These are phyloP conservation scores for Hypoxylon crocopeplum DNA, from an alignment of 495 filamentous ascomycete species.

Conservation along the genomic window DNA sequence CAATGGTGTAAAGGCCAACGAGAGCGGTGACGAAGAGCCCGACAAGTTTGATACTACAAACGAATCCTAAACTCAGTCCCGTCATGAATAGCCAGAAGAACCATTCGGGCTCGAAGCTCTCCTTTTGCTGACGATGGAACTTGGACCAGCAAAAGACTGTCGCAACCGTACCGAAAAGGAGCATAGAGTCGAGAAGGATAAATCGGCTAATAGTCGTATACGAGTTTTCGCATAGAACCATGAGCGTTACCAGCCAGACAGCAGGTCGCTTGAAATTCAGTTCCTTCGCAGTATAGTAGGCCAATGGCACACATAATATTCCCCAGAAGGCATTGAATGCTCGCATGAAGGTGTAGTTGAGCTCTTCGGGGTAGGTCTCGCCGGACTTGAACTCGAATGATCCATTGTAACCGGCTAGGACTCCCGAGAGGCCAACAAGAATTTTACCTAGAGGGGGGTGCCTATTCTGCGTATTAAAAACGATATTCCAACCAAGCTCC, in stretches of 20 bases:
- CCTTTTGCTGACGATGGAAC: conserved; percentile 84
- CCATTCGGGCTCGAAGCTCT: conserved; percentile 89
- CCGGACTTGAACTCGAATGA: conserved; percentile 99
- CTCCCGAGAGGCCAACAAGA: conserved; percentile 94
- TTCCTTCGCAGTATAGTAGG: conserved; percentile 93
- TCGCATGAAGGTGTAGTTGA: conserved; percentile 99
- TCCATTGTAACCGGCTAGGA: conserved; percentile 96
- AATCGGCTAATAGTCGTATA: conserved; percentile 99
- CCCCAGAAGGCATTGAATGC: conserved; percentile 97
- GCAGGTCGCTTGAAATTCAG: conserved; percentile 83
- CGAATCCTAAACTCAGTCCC: conserved; percentile 93
- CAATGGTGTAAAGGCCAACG: conserved; percentile 93
- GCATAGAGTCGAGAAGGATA: conserved; percentile 97
- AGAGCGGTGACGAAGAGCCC: conserved; percentile 93
- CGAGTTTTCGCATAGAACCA: conserved; percentile 98
- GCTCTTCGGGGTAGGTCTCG: conserved; percentile 88
- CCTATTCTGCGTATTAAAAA: conserved; percentile 32
- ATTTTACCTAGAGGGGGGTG: conserved; percentile 98
- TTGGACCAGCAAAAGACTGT: conserved; percentile 95
- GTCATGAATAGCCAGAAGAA: conserved; percentile 90
- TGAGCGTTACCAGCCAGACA: conserved; percentile 93
- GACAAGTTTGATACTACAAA: conserved; percentile 98
- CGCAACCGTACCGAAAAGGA: conserved; percentile 96
- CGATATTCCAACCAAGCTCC: conserved; percentile 7
- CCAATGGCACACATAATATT: conserved; percentile 88